Percentiles rank a stretch among this genome's conserved stretches.
Conservation (phyloP, 495 filamentous ascomycete species). For the Aspergillus bridgeri region DNA sequence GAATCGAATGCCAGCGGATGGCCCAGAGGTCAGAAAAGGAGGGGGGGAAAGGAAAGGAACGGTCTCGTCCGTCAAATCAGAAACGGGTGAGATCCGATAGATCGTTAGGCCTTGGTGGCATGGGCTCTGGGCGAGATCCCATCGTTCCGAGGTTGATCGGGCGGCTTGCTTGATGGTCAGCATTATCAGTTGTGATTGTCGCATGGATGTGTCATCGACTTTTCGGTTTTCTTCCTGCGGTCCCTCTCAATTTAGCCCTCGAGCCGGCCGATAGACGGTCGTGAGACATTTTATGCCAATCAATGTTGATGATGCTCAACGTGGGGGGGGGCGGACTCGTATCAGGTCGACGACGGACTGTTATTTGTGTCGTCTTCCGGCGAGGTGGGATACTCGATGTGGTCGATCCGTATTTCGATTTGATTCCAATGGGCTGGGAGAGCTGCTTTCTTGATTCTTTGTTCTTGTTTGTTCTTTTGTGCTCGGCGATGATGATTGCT, state of each 20-base stretch:
- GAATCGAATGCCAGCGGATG: neutral
- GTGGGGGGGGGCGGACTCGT: conserved; percentile 1
- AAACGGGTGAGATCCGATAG: neutral
- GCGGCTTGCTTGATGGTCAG: neutral
- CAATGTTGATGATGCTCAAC: neutral
- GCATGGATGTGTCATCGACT: neutral
- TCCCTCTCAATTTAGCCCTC: neutral
- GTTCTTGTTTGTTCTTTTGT: too few species aligned
- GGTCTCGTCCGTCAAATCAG: neutral
- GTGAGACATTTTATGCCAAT: neutral
- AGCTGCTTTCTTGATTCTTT: too few species aligned
- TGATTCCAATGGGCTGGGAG: neutral
- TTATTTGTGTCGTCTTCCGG: neutral
- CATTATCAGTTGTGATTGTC: neutral
- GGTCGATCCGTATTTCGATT: neutral
- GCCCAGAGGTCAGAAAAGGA: neutral
- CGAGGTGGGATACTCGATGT: neutral
- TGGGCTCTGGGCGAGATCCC: neutral
- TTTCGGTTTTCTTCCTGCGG: neutral
- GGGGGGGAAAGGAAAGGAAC: neutral
- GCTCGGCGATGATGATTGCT: neutral
- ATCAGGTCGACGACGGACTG: neutral
- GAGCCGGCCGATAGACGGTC: neutral
- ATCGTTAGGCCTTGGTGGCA: neutral
- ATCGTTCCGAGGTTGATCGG: neutral